Evolutionary conservation across 83 land plant genomes (phyloP).

Genomic region (Diphasiastrum complanatum): DNA sequence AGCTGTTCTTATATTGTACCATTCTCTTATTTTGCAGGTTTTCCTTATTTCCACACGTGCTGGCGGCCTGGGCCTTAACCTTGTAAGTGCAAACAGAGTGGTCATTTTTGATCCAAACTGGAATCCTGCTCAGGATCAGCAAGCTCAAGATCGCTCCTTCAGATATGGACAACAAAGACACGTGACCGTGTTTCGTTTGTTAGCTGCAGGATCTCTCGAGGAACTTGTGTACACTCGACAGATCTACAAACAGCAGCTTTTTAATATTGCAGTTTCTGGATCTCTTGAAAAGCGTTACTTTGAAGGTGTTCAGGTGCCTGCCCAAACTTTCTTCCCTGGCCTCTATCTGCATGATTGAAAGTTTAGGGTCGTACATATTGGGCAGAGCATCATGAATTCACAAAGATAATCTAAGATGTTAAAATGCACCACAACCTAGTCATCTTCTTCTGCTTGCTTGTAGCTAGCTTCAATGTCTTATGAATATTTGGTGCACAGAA

Average conservation of each 20-base stretch:
- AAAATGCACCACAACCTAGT: no score
- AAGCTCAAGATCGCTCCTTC: slow-evolving; percentile 94
- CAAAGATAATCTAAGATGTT: no score
- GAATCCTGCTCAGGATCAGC: slow-evolving; percentile 91
- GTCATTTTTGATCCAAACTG: slow-evolving; percentile 97
- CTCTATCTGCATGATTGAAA: neutral
- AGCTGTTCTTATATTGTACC: neutral
- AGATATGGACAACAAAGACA: slow-evolving; percentile 90
- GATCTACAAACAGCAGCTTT: slow-evolving; percentile 88
- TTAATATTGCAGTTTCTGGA: slow-evolving; percentile 92
- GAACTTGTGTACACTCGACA: slow-evolving; percentile 90
- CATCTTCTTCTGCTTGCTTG: no score
- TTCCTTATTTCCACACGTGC: slow-evolving; percentile 93
- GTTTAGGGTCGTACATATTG: neutral
- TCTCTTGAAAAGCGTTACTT: slow-evolving; percentile 88
- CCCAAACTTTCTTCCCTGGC: neutral
- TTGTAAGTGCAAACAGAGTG: slow-evolving; percentile 93
- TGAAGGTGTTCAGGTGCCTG: slow-evolving; percentile 89
- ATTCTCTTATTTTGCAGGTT: slow-evolving; percentile 42
- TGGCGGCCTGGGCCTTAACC: slow-evolving; percentile 89
- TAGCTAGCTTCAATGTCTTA: no score
- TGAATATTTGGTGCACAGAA: no score
- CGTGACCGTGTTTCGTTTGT: slow-evolving; percentile 80
- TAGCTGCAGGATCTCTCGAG: slow-evolving; percentile 92
- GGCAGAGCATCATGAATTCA: neutral